Evolutionary conservation across 78 protist genomes (phyloP), one percentile per base, ranked within the genome.

Genomic region (Emiliania huxleyi): DNA sequence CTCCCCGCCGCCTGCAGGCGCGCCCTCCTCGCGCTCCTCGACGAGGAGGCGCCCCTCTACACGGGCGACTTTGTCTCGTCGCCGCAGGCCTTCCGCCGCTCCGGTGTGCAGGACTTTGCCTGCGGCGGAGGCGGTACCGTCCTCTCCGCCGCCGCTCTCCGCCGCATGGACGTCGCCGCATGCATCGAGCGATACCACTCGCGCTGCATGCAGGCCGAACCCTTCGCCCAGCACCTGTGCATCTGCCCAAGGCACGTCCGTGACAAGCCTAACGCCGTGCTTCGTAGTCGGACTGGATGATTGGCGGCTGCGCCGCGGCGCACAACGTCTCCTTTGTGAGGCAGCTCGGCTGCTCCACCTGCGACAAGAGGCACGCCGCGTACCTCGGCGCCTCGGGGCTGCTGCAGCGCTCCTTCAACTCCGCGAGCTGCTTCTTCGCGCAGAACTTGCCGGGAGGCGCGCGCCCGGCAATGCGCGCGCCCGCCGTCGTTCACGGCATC

Each of bases 61-160:
- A 2, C 37, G 5, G 83, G 83, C 43, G 83, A 73, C 83, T n/a
- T 73, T 23, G 37, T 3, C 44, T n/a, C 83, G 25, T 18, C 75
- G 29, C 75, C 75, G 33, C 37, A 62, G 33, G 75, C 75, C 11
- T 62, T 62, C 23, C 8, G 11, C 8, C 75, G 75, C 75, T 62
- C 75, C 37, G n/a, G 23, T 3, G 75, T 62, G 75, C 23, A 11
- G 44, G 35, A 40, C 25, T 11, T 79, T 5, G 87, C 46, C 49
- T 79, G 87, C n/a, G 87, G 87, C 48, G 87, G 87, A 48, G 87
- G 87, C 46, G 87, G 87, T 49, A 42, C 87, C 43, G 48, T 79
- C 87, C 23, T 79, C n/a, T 79, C 87, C 33, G 46, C 19, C 37
- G 46, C 37, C 35, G 87, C 87, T 5, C 33, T 79, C 12, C 5